Base-by-base conservation (phyloP, 805 yeast species). In the Wickerhamiella azyma region DNA sequence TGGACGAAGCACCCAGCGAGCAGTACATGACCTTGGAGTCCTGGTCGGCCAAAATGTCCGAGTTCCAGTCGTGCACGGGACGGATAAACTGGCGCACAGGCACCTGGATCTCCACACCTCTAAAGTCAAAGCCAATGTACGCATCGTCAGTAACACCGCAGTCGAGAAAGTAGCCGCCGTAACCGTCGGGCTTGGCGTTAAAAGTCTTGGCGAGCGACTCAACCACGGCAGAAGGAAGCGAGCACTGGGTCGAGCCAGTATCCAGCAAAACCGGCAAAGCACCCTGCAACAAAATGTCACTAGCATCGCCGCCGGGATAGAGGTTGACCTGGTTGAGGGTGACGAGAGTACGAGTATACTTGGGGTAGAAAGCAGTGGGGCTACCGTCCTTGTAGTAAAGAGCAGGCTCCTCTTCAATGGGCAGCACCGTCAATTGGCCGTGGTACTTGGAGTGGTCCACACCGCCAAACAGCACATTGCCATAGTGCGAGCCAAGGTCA, bases 391-490 rank as follows among this genome's bases (percentile, higher is more conserved):
- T 41, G 29, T 30, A 41, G 26, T 32, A 41, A 13, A 41, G 39
- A 33, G 37, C 44, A 9, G 44, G 44, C 18, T 41, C 44, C 3
- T 29, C 39, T 16, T 41, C 44, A 13, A 41, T 33, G n/a, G 44
- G 44, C 5, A 41, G 24, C 24, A 28, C 24, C 9, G 26, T 18
- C 14, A 70, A 57, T 5, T 56, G 58, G 11, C 73, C 74, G 5
- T 54, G 45, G 54, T 60, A 68, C 56, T 69, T 69, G 33, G 68
- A 65, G 26, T 61, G 56, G 54, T 70, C 75, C 37, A 67, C 55
- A 13, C 71, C 75, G 11, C 75, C 75, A 49, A 69, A 69, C 44
- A 70, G 56, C 14, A 70, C 47, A 10, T 59, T 48, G 7, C 75
- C 75, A 1, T 54, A 36, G 36, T 13, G 37, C 8, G 68, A 55